Conservation (phyloP, 2,329 filamentous ascomycete species). For the Pezicula neosporulosa region DNA sequence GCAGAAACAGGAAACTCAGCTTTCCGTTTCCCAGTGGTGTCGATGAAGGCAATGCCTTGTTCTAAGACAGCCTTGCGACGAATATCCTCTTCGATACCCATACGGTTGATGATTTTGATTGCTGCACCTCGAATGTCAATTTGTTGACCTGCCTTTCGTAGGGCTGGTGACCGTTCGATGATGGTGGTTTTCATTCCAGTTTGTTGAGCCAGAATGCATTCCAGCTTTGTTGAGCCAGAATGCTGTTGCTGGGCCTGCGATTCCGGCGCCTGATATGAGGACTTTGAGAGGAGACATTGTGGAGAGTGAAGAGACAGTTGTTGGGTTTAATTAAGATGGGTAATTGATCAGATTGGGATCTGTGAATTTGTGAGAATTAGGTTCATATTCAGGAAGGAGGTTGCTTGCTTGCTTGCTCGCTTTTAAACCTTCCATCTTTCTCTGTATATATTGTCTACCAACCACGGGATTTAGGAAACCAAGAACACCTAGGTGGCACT, state of each 20-base stretch:
- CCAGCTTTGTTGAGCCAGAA: conserved; percentile 42
- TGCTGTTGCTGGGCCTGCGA: conserved; percentile 40
- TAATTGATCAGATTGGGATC: too few species aligned
- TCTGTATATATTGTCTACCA: too few species aligned
- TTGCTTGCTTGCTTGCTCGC: too few species aligned
- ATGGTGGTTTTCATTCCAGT: conserved; percentile 33
- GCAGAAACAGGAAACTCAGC: conserved; percentile 33
- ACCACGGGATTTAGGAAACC: too few species aligned
- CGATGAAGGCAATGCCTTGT: conserved; percentile 41
- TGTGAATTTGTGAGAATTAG: too few species aligned
- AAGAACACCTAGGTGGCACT: too few species aligned
- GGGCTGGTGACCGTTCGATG: conserved; percentile 35
- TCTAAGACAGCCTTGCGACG: conserved; percentile 39
- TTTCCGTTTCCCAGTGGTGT: conserved; percentile 32
- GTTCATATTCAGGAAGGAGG: too few species aligned
- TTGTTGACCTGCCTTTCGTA: conserved; percentile 47
- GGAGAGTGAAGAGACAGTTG: too few species aligned
- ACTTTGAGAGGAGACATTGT: conserved; percentile 22
- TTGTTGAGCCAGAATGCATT: conserved; percentile 47
- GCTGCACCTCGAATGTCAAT: conserved; percentile 51
- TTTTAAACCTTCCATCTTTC: too few species aligned
- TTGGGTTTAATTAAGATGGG: too few species aligned
- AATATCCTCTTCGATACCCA: conserved; percentile 46
- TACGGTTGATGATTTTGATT: conserved; percentile 45
- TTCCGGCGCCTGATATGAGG: conserved; percentile 32